Evolutionary conservation across 2,329 filamentous ascomycete species (phyloP), one percentile per base, ranked within the genome.

Genomic region (Rutstroemia sp.): DNA sequence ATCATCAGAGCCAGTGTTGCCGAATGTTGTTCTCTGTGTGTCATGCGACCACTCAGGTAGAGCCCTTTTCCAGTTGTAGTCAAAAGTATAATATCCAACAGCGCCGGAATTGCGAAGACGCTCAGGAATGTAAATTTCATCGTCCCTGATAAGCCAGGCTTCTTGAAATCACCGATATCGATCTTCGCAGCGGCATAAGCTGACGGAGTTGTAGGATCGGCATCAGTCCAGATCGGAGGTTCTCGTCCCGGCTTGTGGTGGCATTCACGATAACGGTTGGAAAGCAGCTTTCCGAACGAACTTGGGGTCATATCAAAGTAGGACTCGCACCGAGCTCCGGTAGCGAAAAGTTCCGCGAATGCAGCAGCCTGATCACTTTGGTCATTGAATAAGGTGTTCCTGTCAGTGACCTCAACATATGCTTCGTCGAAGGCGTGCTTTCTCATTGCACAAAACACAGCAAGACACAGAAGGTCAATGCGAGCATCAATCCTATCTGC

Each of bases 311-410:
- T 75, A 57, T 82, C 81, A 57, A 85, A 83, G 64, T 83, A 85
- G 1, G 77, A 74, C 57, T 84, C 80, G 63, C 82, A 86, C 54
- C 81, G 78, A 4, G 82, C 84, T 0, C 82, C 82, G 1, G 84
- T 71, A 0, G 81, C 81, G 69, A 83, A 85, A 0, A 82, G 76
- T 64, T 85, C 82, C 0, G 82, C 78, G 62, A 85, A 85, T 7
- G 80, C 79, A 34, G 80, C 82, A 12, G 81, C 82, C 67, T 85
- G 82, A 56, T 86, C 82, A 3, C 79, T 73, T 52, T 82, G 80
- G 19, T 77, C 74, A 54, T 83, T 79, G 65, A 82, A 82, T 5
- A 84, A 70, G 0, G 80, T 81, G 62, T 83, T 84, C 5, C 81
- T 74, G 63, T 85, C 82, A 0, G 78, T 81, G 1, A 83, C 78